These are phyloP conservation scores for Pilobolus umbonatus DNA, from an alignment of 192 early-diverging fungal genomes.

Conservation along the genomic window DNA sequence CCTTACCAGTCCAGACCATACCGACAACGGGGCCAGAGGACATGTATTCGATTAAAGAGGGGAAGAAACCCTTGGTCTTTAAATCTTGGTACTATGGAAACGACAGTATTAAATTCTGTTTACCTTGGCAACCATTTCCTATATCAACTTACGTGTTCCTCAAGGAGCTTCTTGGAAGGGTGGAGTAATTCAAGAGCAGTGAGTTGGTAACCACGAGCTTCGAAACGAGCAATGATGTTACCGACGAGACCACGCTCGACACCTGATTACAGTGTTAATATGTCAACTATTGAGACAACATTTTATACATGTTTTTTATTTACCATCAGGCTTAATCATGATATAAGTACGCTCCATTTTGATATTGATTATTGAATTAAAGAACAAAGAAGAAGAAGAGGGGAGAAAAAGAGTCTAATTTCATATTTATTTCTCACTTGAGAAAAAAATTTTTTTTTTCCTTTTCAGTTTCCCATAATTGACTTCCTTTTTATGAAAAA, in stretches of 20 bases:
- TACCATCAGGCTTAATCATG: conserved; percentile 54
- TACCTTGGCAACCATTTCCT: neutral
- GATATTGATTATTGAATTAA: neutral
- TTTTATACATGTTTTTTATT: neutral
- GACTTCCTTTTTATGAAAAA: neutral
- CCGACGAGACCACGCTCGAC: conserved; percentile 84
- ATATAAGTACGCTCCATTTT: conserved; percentile 52
- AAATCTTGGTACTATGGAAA: conserved; percentile 68
- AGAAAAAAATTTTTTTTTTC: neutral
- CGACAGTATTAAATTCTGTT: neutral
- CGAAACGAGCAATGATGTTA: conserved; percentile 92
- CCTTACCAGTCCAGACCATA: conserved; percentile 93
- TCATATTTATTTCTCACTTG: neutral
- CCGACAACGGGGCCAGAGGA: conserved; percentile 90
- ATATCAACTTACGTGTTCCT: conserved; percentile 32
- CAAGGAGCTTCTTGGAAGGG: conserved; percentile 60
- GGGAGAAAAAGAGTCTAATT: neutral
- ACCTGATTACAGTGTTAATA: conserved; percentile 25
- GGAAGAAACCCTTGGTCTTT: conserved; percentile 84
- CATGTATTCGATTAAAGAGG: conserved; percentile 77
- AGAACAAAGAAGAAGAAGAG: neutral
- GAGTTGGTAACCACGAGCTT: conserved; percentile 86
- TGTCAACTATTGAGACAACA: neutral
- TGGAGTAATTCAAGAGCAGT: conserved; percentile 72
- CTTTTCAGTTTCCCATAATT: neutral